Evolutionary conservation across 2,329 filamentous ascomycete species (phyloP), one percentile per base, ranked within the genome.

Genomic region (Pyrenophora seminiperda): DNA sequence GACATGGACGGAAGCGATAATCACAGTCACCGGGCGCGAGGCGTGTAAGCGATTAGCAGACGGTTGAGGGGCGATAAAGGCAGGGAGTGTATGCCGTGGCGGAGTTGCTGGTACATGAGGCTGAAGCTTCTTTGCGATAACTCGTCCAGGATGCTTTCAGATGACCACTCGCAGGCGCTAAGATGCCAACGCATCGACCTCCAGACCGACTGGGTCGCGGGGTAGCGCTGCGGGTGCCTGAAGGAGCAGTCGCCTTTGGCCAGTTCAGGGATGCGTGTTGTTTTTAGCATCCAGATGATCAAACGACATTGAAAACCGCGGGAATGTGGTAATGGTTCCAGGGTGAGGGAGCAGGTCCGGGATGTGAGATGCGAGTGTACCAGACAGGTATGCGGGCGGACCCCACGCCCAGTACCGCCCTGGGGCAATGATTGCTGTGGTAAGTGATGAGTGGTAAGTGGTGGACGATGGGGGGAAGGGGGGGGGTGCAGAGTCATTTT

Each of bases 121-220:
- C 66, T 71, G 68, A 71, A 63, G 61, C 59, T 53, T 57, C 56
- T 63, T 58, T 59, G 62, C 29, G 46, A 41, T 56, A 42, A 63
- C 61, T 64, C 54, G 66, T 54, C 57, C 41, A 59, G 61, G 58
- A 52, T 57, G 50, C 36, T 43, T 63, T 61, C 70, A 72, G 70
- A 72, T 71, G 70, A 72, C 68, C 59, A 52, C 47, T 48, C 62
- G 68, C 65, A 68, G 54, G 63, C 67, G 67, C 68, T 70, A 71
- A 66, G 32, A 24, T 70, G 70, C 67, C 70, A 73, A 54, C 70
- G 70, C 70, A 73, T 71, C 67, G 53, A 61, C 58, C 62, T 61
- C 58, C 65, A 69, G 59, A 69, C 67, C 67, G 64, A 63, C 56
- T 51, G 53, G 54, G 59, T 59, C 62, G 62, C 63, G 64, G 62